These are phyloP conservation scores for Malus hybrid DNA, from an alignment of 331 rosid species.

Conservation along the genomic window DNA sequence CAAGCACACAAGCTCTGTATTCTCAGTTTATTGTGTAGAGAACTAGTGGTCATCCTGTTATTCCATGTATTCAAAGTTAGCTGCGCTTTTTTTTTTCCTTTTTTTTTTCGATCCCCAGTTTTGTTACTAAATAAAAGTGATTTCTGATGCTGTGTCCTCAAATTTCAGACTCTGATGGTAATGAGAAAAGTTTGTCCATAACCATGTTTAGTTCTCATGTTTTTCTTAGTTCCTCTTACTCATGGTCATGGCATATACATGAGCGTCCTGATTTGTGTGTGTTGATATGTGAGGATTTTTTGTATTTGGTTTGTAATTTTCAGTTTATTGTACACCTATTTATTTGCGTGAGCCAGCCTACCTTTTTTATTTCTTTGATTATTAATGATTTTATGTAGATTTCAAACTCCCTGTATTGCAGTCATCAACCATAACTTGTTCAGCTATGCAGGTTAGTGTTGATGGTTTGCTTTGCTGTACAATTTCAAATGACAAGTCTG, in stretches of 20 bases:
- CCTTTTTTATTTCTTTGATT: background rate
- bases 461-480: conserved; percentile 98
- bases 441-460: conserved; percentile 82
- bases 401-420: conserved; percentile 10
- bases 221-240: background rate
- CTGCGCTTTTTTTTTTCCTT: background rate
- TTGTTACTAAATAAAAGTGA: background rate
- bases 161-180: background rate
- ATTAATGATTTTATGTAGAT: background rate
- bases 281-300: background rate
- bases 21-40: background rate
- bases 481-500: conserved; percentile 76
- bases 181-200: background rate
- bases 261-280: background rate
- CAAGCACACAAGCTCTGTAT: background rate
- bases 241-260: background rate
- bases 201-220: background rate
- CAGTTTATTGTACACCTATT: background rate
- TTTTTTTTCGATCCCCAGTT: no score
- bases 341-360: background rate
- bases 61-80: background rate
- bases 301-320: background rate
- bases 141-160: background rate
- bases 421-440: conserved; percentile 60
- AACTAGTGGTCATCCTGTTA: background rate